Evolutionary conservation across 1,284 basidiomycete genomes (phyloP), one percentile per base, ranked within the genome.

Genomic region (Testicularia cyperi): DNA sequence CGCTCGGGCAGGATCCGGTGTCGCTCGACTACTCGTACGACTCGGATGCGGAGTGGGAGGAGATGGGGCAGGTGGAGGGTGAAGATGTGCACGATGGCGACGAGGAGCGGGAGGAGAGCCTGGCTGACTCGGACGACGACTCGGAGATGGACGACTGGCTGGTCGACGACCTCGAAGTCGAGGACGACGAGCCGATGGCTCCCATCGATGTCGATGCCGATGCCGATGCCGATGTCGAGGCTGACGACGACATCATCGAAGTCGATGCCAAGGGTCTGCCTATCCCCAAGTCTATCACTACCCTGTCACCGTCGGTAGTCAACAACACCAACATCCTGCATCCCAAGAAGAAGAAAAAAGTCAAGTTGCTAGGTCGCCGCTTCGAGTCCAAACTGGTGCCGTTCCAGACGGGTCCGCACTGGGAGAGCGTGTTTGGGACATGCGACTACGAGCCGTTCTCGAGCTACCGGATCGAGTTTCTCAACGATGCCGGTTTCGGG

Each of bases 141-240:
- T 72, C 70, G 5, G 73, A 75, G 44, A 69, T 74, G 70, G 68
- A 71, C 36, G 73, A 74, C 27, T 75, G 70, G 70, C 61, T 75
- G 9, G 72, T 69, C 6, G 72, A 75, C 34, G 73, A 75, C 30
- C 31, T 74, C 16, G 73, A 75, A 39, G 69, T 66, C 10, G 69
- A 65, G n/a, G 67, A 68, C 16, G 67, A 65, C 13, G 66, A 52
- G 23, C 41, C 10, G 26, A 13, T 8, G 8, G 33, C 20, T 9
- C 18, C 33, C 10, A 15, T 22, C 10, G 33, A 35, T 20, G 18
- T 22, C 13, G 30, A 31, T 15, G 8, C 18, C 14, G 33, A 35
- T 20, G 25, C 25, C 14, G 25, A 26, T 14, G 14, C 8, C 25
- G 8, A 14, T 14, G 25, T 14, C 14, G 25, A 26, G 8, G 14